A percentile compares a stretch with the other conserved stretches of the same genome.
Conservation (phyloP, 345 rosid species). For the Eucalyptus marginata region DNA sequence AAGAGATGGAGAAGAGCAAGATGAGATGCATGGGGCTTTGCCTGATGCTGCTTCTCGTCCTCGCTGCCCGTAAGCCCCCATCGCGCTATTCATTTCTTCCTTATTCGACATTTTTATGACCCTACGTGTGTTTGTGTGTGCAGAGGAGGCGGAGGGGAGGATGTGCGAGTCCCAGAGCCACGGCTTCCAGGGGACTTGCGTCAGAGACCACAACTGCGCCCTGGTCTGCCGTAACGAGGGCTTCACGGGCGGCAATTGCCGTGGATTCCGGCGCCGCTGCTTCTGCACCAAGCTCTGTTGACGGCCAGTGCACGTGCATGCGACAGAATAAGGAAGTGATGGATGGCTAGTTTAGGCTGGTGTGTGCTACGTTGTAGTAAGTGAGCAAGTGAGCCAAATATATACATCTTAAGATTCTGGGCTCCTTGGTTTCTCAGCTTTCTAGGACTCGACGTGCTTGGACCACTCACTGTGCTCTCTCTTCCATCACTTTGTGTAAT, state of each 20-base stretch:
- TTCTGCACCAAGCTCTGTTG: constrained; percentile 26
- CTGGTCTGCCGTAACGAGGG: constrained; percentile 20
- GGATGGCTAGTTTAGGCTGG: neutral
- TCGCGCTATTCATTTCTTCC: neutral
- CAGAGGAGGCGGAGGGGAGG: constrained; percentile 21
- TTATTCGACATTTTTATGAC: neutral
- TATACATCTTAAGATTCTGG: neutral
- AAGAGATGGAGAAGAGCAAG: neutral
- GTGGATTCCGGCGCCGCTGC: constrained; percentile 23
- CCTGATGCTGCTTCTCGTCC: constrained; percentile 14
- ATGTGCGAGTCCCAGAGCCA: constrained; percentile 21
- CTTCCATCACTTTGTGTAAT: neutral
- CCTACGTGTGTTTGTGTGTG: neutral
- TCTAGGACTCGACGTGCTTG: neutral
- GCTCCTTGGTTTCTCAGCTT: neutral
- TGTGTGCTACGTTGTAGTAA: neutral
- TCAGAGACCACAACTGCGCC: constrained; percentile 18
- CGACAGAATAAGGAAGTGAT: neutral
- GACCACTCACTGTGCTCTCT: neutral
- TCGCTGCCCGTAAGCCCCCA: constrained; percentile 12
- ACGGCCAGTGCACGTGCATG: neutral
- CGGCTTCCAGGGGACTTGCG: constrained; percentile 9
- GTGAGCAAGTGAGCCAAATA: neutral
- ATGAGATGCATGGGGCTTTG: constrained; percentile 3
- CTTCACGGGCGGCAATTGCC: constrained; percentile 24